Conservation (phyloP, 208 protist genomes). For the Wallacemonas sp. region DNA sequence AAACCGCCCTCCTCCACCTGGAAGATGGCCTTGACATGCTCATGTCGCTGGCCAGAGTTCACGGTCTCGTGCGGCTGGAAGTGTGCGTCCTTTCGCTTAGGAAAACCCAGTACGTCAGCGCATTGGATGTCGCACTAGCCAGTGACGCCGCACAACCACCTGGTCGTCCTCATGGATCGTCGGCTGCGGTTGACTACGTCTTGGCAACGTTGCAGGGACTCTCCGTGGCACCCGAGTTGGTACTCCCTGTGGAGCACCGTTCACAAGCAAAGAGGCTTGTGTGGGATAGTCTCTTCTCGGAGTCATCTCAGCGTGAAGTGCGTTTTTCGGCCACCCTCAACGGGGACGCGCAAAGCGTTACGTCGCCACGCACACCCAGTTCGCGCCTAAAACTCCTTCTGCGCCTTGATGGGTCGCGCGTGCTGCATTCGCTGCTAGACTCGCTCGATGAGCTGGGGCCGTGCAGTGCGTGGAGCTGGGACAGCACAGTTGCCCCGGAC, state of each 20-base stretch:
- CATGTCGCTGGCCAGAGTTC: conserved; percentile 36
- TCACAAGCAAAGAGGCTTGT: conserved; percentile 25
- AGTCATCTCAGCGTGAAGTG: background rate
- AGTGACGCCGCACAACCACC: conserved; percentile 8
- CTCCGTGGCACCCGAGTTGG: conserved; percentile 22
- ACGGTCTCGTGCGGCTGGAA: conserved; percentile 38
- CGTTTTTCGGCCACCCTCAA: background rate
- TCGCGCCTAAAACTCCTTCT: conserved; percentile 21
- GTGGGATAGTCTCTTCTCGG: conserved; percentile 16
- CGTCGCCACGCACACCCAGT: no score
- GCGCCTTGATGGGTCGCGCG: conserved; percentile 26
- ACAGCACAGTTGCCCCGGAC: background rate
- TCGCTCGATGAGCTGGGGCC: conserved; percentile 42
- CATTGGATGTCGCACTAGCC: conserved; percentile 42
- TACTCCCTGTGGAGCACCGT: conserved; percentile 26
- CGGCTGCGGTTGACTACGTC: conserved; percentile 34
- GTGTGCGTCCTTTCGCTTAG: conserved; percentile 49
- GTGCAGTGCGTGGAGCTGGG: conserved; percentile 32
- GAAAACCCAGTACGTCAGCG: conserved; percentile 46
- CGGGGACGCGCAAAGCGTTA: background rate
- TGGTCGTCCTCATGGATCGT: background rate
- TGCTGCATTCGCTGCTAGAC: conserved; percentile 23
- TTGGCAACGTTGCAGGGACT: conserved; percentile 33
- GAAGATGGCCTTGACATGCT: conserved; percentile 39
- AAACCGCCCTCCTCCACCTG: conserved; percentile 60